Evolutionary conservation across 2,329 filamentous ascomycete genomes (phyloP).

Genomic region (Triangularia verruculosa): DNA sequence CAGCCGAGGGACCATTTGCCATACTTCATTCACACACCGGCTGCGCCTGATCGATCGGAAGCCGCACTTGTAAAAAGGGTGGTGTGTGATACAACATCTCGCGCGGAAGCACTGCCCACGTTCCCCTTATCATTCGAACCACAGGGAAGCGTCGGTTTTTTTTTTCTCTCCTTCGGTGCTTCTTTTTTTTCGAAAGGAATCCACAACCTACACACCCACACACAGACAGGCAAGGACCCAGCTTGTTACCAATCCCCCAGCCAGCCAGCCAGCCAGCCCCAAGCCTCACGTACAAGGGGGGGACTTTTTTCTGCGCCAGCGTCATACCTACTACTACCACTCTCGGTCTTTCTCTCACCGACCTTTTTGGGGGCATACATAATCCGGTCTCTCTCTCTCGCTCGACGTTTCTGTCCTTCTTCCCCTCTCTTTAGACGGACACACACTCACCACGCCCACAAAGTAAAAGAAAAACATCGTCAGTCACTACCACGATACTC

Average conservation of each 20-base stretch:
- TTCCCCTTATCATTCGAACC: background rate
- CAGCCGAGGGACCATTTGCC: background rate
- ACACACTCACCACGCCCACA: background rate
- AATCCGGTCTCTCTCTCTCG: background rate
- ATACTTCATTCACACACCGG: background rate
- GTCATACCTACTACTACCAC: background rate
- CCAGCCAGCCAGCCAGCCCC: background rate
- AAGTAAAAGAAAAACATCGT: background rate
- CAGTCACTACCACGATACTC: background rate
- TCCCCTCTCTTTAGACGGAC: background rate
- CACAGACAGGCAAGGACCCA: background rate
- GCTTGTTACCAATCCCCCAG: background rate
- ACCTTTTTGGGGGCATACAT: background rate
- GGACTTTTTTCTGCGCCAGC: background rate
- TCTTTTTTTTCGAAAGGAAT: background rate
- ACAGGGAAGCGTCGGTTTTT: no score
- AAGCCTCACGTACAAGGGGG: background rate
- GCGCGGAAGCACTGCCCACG: background rate
- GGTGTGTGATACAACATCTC: constrained; percentile 20
- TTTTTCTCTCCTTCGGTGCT: background rate
- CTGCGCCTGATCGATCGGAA: constrained; percentile 18
- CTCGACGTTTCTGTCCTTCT: background rate
- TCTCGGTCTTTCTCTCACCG: background rate
- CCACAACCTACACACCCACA: background rate
- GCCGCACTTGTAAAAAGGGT: constrained; percentile 17